Base-by-base conservation (phyloP, 805 yeast species). In the Priceomyces melissophilus region DNA sequence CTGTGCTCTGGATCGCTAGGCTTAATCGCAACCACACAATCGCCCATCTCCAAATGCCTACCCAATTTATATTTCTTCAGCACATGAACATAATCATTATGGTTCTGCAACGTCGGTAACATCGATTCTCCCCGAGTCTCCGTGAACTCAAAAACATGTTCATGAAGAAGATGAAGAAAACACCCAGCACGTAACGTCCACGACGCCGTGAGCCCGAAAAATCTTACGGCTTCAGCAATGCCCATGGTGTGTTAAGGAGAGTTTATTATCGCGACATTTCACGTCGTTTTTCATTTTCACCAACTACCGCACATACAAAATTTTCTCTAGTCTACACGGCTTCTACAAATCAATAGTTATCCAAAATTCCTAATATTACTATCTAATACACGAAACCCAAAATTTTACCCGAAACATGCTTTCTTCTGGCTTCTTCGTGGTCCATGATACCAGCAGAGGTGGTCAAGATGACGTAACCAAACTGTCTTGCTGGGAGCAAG, bases 341-440 rank as follows among this genome's bases (percentile, higher is more conserved):
- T n/a, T n/a, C n/a, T n/a, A n/a, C n/a, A n/a, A n/a, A n/a, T n/a
- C n/a, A n/a, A n/a, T n/a, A n/a, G n/a, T n/a, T n/a, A n/a, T n/a
- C n/a, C n/a, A n/a, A n/a, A n/a, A n/a, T n/a, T n/a, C n/a, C n/a
- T n/a, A n/a, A 32, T 25, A 23, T 7, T 16, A 26, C 14, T 11
- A 27, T 25, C 47, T 87, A 90, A 85, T 90, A 90, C 54, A 90
- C 96, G 79, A 88, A 90, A 68, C 98, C 98, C 68, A 90, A 85
- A 75, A 90, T 87, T 83, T 90, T 90, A 74, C 98, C 98, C 61
- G 97, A 88, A 60, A 90, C 97, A 79, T 90, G 97, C 86, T 91
- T 91, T 84, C 97, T 86, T 84, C 96, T 87, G 66, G 98, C 98
- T 81, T 91, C 97, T 82, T 91, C 97, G 79, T 90, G 98, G 81